phyloP scores from a whole-genome alignment of 163 green algal genomes.

The Dunaliella salina region DNA sequence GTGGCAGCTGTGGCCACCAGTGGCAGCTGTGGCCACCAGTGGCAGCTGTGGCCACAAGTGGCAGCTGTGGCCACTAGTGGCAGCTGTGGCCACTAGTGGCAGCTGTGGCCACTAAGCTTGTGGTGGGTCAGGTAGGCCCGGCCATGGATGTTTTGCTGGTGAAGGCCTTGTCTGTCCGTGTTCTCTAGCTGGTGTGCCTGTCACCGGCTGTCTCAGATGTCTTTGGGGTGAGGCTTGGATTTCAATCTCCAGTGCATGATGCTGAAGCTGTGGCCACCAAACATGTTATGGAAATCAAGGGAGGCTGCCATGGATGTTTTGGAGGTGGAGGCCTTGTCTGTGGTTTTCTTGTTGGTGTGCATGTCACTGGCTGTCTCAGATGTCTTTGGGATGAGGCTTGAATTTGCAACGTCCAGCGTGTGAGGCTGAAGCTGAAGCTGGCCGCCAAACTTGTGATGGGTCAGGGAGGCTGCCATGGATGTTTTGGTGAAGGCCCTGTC shows the following conservation, averaged over 20 bases:
- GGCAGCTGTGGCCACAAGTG: too few relatives aligned
- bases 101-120: too few relatives aligned
- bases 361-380: too few relatives aligned
- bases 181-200: too few relatives aligned
- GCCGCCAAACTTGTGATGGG: not conserved
- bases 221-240: not conserved
- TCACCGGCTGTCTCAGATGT: not conserved
- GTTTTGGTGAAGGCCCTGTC: not conserved
- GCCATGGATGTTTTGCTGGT: not conserved
- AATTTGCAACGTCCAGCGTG: too few relatives aligned
- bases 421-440: not conserved
- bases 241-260: not conserved
- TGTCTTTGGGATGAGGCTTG: too few relatives aligned
- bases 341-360: too few relatives aligned
- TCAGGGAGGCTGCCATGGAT: not conserved
- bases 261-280: not conserved
- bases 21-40: too few relatives aligned
- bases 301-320: slow-evolving; percentile 69
- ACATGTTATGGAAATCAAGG: slow-evolving; percentile 69
- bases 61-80: too few relatives aligned
- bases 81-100: too few relatives aligned
- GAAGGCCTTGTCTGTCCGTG: not conserved
- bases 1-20: too few relatives aligned
- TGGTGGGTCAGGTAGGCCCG: not conserved
- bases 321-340: not conserved